phyloP scores from a whole-genome alignment of 1,284 basidiomycete species.

The Fomitopsis schrenkii region DNA sequence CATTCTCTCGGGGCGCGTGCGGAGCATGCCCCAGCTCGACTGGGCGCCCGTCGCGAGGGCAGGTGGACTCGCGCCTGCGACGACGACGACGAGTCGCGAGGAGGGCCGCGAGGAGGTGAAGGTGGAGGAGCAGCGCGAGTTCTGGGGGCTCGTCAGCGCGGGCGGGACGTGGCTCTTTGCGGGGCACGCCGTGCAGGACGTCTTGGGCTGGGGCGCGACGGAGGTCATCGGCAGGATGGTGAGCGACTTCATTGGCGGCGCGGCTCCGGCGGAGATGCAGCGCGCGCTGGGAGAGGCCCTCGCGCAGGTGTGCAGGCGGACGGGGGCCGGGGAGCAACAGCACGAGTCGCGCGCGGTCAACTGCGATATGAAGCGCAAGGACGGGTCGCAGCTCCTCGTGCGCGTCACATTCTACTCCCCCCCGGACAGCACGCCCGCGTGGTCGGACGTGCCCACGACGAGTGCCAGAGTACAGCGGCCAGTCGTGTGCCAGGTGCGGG shows the following conservation, averaged over 20 bases:
- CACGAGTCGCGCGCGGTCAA: constrained; percentile 24
- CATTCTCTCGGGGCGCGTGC: constrained; percentile 72
- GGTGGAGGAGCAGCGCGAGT: constrained; percentile 34
- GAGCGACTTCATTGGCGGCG: constrained; percentile 42
- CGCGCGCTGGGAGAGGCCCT: constrained; percentile 20
- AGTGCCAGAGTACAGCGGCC: constrained; percentile 3
- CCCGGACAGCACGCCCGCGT: neutral
- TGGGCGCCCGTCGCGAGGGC: constrained; percentile 55
- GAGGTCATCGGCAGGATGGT: constrained; percentile 70
- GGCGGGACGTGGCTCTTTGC: constrained; percentile 50
- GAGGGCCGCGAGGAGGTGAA: constrained; percentile 10
- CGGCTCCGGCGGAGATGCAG: constrained; percentile 12
- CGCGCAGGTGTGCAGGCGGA: constrained; percentile 10
- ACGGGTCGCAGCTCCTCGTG: constrained; percentile 29
- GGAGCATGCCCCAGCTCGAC: constrained; percentile 58
- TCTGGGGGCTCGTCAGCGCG: constrained; percentile 55
- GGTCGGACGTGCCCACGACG: neutral
- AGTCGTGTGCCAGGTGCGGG: constrained; percentile 23
- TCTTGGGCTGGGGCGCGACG: constrained; percentile 65
- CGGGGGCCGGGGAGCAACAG: constrained; percentile 15
- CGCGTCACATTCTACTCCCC: constrained; percentile 37
- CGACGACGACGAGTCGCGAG: constrained; percentile 4
- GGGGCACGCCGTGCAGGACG: constrained; percentile 43
- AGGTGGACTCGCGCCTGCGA: constrained; percentile 36
- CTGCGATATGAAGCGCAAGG: constrained; percentile 32